Evolutionary conservation across 164 flowering plant species (phyloP).

Genomic region (Aristolochia fimbriata): DNA sequence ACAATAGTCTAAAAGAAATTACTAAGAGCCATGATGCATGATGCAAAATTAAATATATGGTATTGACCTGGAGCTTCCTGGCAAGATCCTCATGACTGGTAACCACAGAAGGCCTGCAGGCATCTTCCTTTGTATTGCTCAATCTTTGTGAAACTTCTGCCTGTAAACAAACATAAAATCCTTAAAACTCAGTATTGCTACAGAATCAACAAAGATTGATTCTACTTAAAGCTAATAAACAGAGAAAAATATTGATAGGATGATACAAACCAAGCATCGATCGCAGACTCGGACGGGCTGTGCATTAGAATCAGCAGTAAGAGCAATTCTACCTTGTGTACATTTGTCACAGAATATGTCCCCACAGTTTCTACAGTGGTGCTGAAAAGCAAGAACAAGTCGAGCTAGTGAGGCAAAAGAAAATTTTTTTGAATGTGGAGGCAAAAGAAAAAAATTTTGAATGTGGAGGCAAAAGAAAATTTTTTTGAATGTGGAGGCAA

Average conservation of each 20-base stretch:
- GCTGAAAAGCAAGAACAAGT: conserved; percentile 35
- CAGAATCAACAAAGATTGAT: neutral
- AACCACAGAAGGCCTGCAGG: conserved; percentile 41
- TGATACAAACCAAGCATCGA: conserved; percentile 67
- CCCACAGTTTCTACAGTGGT: conserved; percentile 96
- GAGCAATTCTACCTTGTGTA: conserved; percentile 85
- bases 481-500: too few relatives aligned
- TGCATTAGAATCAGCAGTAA: conserved; percentile 82
- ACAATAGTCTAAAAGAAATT: too few relatives aligned
- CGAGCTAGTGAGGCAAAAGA: too few relatives aligned
- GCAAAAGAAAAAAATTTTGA: too few relatives aligned
- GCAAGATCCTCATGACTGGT: conserved; percentile 94
- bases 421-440: too few relatives aligned
- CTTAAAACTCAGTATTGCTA: neutral
- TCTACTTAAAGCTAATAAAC: too few relatives aligned
- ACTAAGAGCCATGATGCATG: neutral
- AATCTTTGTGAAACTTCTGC: conserved; percentile 96
- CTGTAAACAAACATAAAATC: conserved; percentile 20
- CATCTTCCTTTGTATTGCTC: conserved; percentile 65
- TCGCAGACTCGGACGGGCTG: conserved; percentile 93
- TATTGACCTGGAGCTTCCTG: conserved; percentile 81
- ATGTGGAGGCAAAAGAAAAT: too few relatives aligned
- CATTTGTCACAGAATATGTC: conserved; percentile 98
- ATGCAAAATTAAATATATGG: neutral
- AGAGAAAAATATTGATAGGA: neutral